phyloP scores from a whole-genome alignment of 208 protist species.

The Herpetomonas muscarum region DNA sequence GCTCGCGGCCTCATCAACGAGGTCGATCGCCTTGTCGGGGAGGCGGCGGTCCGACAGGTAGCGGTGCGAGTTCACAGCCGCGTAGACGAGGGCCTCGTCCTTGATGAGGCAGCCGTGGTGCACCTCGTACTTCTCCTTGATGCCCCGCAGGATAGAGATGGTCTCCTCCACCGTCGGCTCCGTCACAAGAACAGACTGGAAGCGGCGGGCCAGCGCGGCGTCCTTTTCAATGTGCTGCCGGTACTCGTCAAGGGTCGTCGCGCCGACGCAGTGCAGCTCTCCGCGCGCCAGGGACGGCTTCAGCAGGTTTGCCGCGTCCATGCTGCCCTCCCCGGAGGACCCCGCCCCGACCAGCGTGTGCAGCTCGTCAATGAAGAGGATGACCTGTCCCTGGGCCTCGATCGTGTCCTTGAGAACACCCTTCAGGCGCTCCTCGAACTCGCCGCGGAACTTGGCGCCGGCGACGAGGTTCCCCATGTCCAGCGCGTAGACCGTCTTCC shows the following conservation, averaged over 20 bases:
- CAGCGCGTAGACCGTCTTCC: slow-evolving; percentile 87
- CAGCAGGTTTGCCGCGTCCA: slow-evolving; percentile 98
- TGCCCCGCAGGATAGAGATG: slow-evolving; percentile 96
- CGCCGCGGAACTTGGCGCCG: slow-evolving; percentile 98
- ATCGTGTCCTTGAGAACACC: slow-evolving; percentile 98
- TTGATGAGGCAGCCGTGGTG: slow-evolving; percentile 90
- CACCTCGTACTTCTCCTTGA: slow-evolving; percentile 92
- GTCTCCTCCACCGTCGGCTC: slow-evolving; percentile 97
- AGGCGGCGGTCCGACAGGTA: slow-evolving; percentile 97
- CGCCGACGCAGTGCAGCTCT: slow-evolving; percentile 96
- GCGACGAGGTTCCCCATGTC: slow-evolving; percentile 99
- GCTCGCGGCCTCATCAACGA: slow-evolving; percentile 97
- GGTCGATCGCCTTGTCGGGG: slow-evolving; percentile 99
- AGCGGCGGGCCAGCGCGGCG: slow-evolving; percentile 97
- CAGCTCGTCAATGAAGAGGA: slow-evolving; percentile 99
- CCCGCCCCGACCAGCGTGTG: slow-evolving; percentile 98
- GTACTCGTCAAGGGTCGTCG: slow-evolving; percentile 98
- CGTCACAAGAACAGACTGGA: slow-evolving; percentile 96
- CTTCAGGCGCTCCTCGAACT: slow-evolving; percentile 99
- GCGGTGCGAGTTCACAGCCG: slow-evolving; percentile 88
- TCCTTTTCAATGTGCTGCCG: slow-evolving; percentile 98
- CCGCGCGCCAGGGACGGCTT: slow-evolving; percentile 98
- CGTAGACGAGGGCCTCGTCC: slow-evolving; percentile 88
- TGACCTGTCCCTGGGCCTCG: slow-evolving; percentile 93
- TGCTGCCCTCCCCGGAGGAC: slow-evolving; percentile 88